Evolutionary conservation across 1,284 basidiomycete genomes (phyloP), one percentile per base, ranked within the genome.

Genomic region (Austroboletus olivaceoglutinosus): DNA sequence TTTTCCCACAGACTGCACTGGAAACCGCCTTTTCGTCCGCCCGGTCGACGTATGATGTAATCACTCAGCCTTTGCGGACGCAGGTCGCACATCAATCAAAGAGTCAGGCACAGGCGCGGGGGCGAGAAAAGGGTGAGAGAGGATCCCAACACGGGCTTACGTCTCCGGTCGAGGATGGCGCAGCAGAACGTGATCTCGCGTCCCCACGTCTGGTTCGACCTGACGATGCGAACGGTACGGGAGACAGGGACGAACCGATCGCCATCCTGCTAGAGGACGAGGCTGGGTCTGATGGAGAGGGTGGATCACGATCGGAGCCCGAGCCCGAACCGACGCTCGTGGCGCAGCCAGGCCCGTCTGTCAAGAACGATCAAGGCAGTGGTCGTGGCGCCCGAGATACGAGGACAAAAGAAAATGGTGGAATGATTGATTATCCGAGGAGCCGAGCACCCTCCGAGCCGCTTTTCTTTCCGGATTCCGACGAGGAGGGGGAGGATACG

Each of bases 41-140:
- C 2, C 72, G 88, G n/a, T 85, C 86, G 0, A 87, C 85, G 0
- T 93, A 81, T 53, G 73, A 80, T 21, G 72, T 89, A 11, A 74
- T 72, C 1, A 2, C 50, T 43, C 60, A 56, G 30, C 48, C 55
- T 29, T 46, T 45, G 3, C 60, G 48, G 39, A 30, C 53, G 6
- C 58, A 49, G 21, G 16, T 21, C 10, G 16, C 22, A 49, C 56
- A 43, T 45, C 52, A 30, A 31, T 2, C 16, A 42, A 54, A 27
- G 27, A 25, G 6, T 8, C 48, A 44, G 29, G 36, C 36, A 37
- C n/a, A 37, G 36, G 39, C 15, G 19, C 42, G n/a, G 10, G 39
- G 8, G 1, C 34, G 16, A 25, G 58, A 52, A 23, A 44, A 37
- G 43, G 33, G 42, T 43, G 47, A 55, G 48, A 43, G 51, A 25